phyloP scores from a whole-genome alignment of 257 asterid species.

The Buddleja alternifolia region DNA sequence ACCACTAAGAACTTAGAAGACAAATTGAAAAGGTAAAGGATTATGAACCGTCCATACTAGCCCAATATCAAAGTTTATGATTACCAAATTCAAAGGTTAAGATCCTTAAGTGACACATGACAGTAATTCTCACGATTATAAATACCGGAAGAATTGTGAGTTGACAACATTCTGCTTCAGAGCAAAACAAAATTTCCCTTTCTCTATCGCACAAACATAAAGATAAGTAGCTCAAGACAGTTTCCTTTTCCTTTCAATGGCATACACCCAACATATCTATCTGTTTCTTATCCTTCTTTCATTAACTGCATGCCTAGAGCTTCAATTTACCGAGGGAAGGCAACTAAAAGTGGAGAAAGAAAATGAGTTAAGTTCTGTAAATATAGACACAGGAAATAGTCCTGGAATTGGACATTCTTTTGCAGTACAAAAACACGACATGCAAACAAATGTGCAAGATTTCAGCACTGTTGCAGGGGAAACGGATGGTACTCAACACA shows the following conservation, averaged over 20 bases:
- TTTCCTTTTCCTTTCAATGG: conserved; percentile 37
- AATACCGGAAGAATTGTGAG: conserved; percentile 36
- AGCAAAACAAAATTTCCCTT: conserved; percentile 25
- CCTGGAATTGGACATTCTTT: conserved; percentile 33
- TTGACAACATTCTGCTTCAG: conserved; percentile 30
- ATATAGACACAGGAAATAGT: conserved; percentile 41
- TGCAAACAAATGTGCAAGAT: no score
- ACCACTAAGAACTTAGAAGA: conserved; percentile 22
- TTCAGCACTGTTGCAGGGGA: no score
- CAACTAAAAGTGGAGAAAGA: conserved; percentile 35
- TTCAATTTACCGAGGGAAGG: conserved; percentile 50
- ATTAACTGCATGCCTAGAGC: conserved; percentile 24
- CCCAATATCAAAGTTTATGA: conserved; percentile 24
- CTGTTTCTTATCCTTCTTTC: conserved; percentile 43
- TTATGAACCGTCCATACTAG: conserved; percentile 36
- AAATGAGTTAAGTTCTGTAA: conserved; percentile 16
- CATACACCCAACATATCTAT: conserved; percentile 25
- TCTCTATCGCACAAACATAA: conserved; percentile 8
- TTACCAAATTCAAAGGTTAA: conserved; percentile 33
- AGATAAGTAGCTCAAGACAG: conserved; percentile 3
- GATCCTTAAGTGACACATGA: conserved; percentile 18
- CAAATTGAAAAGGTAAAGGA: conserved; percentile 22
- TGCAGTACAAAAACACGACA: no score
- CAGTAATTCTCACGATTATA: conserved; percentile 31
- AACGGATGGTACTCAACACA: no score